Conservation (phyloP, 768 basidiomycete species). For the Phanerochaete carnosa region DNA sequence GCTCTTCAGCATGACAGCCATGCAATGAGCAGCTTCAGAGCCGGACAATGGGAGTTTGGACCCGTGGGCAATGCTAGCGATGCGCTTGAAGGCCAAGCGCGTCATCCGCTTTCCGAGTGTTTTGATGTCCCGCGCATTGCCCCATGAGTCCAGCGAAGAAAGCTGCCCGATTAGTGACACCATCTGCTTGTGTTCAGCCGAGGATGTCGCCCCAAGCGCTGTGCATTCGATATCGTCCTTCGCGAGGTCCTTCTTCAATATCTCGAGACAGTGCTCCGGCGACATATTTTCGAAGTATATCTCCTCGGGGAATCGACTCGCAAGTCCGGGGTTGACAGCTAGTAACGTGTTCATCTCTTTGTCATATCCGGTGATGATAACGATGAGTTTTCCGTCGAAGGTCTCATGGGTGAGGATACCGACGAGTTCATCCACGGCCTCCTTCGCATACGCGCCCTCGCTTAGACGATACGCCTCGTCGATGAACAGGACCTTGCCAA, state of each 20-base stretch:
- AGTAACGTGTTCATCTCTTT: conserved; percentile 62
- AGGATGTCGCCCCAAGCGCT: conserved; percentile 32
- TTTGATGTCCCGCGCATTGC: conserved; percentile 65
- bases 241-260: too few relatives aligned
- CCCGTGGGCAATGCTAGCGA: neutral
- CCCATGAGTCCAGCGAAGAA: conserved; percentile 53
- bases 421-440: conserved; percentile 67
- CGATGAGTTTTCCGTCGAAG: conserved; percentile 56
- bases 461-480: conserved; percentile 76
- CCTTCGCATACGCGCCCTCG: too few relatives aligned
- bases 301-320: too few relatives aligned
- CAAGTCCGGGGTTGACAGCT: conserved; percentile 55
- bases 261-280: conserved; percentile 43
- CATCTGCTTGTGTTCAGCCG: conserved; percentile 34
- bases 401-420: conserved; percentile 54
- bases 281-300: conserved; percentile 52
- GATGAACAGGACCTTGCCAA: conserved; percentile 66
- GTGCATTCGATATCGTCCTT: conserved; percentile 35
- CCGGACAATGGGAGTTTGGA: conserved; percentile 21
- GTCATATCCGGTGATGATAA: conserved; percentile 71
- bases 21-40: conserved; percentile 26
- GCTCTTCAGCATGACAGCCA: conserved; percentile 16
- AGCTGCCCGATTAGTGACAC: conserved; percentile 37
- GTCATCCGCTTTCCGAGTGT: conserved; percentile 49
- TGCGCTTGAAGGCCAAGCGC: conserved; percentile 31